These are phyloP conservation scores for Hortiboletus flavorubellus DNA, from an alignment of 768 basidiomycete genomes.

Conservation along the genomic window DNA sequence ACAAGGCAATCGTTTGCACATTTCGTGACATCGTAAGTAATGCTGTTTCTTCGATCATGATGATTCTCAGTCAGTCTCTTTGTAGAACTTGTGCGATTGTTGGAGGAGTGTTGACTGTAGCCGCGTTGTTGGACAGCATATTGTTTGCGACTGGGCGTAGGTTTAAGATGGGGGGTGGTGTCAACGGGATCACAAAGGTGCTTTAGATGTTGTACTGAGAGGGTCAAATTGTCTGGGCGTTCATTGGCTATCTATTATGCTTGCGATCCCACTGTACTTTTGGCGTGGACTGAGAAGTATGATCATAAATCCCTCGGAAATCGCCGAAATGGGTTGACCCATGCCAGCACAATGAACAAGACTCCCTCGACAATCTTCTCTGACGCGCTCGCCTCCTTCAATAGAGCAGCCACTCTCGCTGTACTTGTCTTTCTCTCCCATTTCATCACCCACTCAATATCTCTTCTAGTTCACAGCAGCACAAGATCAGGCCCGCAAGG, in stretches of 20 bases:
- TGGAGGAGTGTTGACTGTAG: constrained; percentile 94
- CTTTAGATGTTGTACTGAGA: constrained; percentile 23
- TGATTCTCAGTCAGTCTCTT: not conserved
- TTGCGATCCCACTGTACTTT: not conserved
- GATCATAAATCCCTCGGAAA: constrained; percentile 13
- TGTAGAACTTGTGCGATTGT: constrained; percentile 93
- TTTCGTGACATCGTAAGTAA: constrained; percentile 90
- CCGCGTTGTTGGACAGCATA: constrained; percentile 80
- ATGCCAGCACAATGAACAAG: constrained; percentile 26
- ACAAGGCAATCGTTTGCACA: constrained; percentile 94
- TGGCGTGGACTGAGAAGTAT: not conserved
- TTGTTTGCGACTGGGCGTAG: constrained; percentile 79
- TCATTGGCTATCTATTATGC: constrained; percentile 17
- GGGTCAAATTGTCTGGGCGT: constrained; percentile 6
- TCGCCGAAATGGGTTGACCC: constrained; percentile 22
- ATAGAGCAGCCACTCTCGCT: constrained; percentile 38
- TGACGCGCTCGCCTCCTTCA: constrained; percentile 41
- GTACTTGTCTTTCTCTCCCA: constrained; percentile 26
- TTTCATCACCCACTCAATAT: not conserved
- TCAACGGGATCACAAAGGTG: constrained; percentile 31
- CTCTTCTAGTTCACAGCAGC: constrained; percentile 46
- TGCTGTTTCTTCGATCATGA: not conserved
- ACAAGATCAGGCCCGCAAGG: constrained; percentile 53
- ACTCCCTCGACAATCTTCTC: constrained; percentile 36
- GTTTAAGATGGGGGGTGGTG: constrained; percentile 56